Percentiles rank a stretch among this genome's conserved stretches.
These are phyloP conservation scores for Aspergillus olivimuriae DNA, from an alignment of 495 filamentous ascomycete species.

Conservation along the genomic window DNA sequence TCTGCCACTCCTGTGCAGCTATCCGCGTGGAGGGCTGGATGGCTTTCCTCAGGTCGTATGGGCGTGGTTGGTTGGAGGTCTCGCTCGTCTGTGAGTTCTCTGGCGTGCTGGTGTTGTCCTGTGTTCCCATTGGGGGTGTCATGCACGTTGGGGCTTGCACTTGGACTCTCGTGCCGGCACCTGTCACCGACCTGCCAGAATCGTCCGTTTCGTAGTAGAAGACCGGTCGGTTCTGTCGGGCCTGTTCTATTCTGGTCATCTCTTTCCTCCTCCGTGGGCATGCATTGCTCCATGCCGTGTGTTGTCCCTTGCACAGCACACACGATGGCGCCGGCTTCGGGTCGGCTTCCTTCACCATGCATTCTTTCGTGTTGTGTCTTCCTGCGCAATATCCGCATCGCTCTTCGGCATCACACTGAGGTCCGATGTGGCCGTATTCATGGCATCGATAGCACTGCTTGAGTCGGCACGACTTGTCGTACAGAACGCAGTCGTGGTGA, in stretches of 20 bases:
- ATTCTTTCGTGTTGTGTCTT: slow-evolving; percentile 1
- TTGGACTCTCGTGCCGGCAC: background rate
- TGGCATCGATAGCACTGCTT: slow-evolving; percentile 2
- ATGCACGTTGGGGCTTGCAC: background rate
- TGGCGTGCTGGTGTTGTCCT: background rate
- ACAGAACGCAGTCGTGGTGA: slow-evolving; percentile 1
- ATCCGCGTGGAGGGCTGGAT: background rate
- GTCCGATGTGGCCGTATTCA: slow-evolving; percentile 1
- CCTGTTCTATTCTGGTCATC: background rate
- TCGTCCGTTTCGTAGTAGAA: background rate
- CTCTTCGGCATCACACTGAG: slow-evolving; percentile 1
- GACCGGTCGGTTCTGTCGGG: slow-evolving; percentile 1
- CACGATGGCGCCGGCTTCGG: background rate
- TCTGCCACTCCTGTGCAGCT: slow-evolving; percentile 1
- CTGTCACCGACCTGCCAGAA: background rate
- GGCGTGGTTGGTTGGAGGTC: background rate
- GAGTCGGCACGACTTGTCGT: background rate
- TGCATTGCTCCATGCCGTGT: background rate
- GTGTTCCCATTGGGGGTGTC: background rate
- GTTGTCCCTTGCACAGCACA: slow-evolving; percentile 1
- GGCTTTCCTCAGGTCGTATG: background rate
- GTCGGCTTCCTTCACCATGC: slow-evolving; percentile 1
- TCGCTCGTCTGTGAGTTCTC: background rate
- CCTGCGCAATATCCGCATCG: slow-evolving; percentile 1
- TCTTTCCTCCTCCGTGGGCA: background rate